These are phyloP conservation scores for Kurtzmaniella fragi DNA, from an alignment of 805 yeast genomes.

Conservation along the genomic window DNA sequence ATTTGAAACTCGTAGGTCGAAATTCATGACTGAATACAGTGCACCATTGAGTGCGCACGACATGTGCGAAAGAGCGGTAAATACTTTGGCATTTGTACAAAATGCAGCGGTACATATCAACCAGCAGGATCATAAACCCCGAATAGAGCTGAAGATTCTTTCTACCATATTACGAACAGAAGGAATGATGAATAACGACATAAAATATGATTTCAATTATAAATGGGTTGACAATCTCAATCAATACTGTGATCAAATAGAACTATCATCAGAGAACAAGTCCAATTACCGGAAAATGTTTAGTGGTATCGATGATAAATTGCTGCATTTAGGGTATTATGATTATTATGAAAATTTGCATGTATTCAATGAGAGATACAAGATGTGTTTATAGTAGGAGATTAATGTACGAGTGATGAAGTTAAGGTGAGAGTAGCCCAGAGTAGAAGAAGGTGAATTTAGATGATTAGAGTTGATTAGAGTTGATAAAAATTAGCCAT, in stretches of 20 bases:
- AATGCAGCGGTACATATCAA: slow-evolving; percentile 21
- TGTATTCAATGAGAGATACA: slow-evolving; percentile 23
- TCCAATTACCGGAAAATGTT: slow-evolving; percentile 3
- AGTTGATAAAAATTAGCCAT: too few relatives aligned
- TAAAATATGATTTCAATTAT: slow-evolving; percentile 21
- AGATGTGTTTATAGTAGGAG: slow-evolving; percentile 22
- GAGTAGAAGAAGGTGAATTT: too few relatives aligned
- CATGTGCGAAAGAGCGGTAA: slow-evolving; percentile 15
- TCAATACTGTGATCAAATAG: slow-evolving; percentile 2
- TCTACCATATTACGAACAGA: slow-evolving; percentile 21
- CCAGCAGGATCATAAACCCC: not conserved
- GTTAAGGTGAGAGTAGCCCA: too few relatives aligned
- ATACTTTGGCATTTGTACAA: slow-evolving; percentile 26
- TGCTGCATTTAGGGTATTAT: slow-evolving; percentile 15
- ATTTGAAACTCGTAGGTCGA: slow-evolving; percentile 12
- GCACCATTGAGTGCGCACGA: slow-evolving; percentile 8
- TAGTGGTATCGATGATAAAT: slow-evolving; percentile 1
- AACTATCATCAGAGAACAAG: slow-evolving; percentile 2
- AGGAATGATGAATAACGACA: slow-evolving; percentile 12
- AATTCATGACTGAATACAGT: slow-evolving; percentile 7
- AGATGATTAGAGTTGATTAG: too few relatives aligned
- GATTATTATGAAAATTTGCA: slow-evolving; percentile 21
- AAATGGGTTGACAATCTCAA: slow-evolving; percentile 16
- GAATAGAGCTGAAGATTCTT: slow-evolving; percentile 17
- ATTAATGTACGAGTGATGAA: too few relatives aligned